Evolutionary conservation across 352 stramenopile species (phyloP).

Genomic region (Phytophthora hibernalis): DNA sequence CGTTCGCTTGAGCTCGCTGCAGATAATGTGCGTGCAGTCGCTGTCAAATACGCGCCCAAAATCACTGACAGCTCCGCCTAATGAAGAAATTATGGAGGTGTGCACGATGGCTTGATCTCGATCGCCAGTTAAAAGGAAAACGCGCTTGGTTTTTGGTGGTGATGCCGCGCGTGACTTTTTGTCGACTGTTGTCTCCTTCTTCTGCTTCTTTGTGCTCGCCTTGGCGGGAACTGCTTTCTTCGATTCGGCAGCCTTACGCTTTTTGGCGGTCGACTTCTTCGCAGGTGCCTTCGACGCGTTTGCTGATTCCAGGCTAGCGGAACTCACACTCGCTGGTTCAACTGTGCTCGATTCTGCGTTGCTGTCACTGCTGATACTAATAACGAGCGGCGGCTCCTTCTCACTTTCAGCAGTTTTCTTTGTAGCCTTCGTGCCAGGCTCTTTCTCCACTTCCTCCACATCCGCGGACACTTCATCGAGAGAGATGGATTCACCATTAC

Average conservation of each 20-base stretch:
- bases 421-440: slow-evolving; percentile 22
- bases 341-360: slow-evolving; percentile 27
- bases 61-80: slow-evolving; percentile 71
- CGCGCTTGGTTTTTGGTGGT: slow-evolving; percentile 24
- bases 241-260: slow-evolving; percentile 32
- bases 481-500: slow-evolving; percentile 5
- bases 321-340: slow-evolving; percentile 3
- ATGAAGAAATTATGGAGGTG: slow-evolving; percentile 73
- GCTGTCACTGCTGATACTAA: slow-evolving; percentile 29
- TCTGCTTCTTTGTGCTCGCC: slow-evolving; percentile 40
- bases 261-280: slow-evolving; percentile 36
- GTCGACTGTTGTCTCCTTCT: slow-evolving; percentile 27
- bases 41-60: slow-evolving; percentile 74
- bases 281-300: slow-evolving; percentile 27
- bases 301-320: slow-evolving; percentile 15
- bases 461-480: slow-evolving; percentile 21
- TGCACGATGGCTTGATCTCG: slow-evolving; percentile 78
- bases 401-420: slow-evolving; percentile 17
- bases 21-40: slow-evolving; percentile 87
- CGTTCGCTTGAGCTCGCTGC: slow-evolving; percentile 86
- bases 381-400: slow-evolving; percentile 31
- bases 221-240: slow-evolving; percentile 22
- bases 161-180: slow-evolving; percentile 19
- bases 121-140: slow-evolving; percentile 81
- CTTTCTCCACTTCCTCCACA: slow-evolving; percentile 30